Base-by-base conservation (phyloP, 345 rosid species). In the Angophora floribunda region DNA sequence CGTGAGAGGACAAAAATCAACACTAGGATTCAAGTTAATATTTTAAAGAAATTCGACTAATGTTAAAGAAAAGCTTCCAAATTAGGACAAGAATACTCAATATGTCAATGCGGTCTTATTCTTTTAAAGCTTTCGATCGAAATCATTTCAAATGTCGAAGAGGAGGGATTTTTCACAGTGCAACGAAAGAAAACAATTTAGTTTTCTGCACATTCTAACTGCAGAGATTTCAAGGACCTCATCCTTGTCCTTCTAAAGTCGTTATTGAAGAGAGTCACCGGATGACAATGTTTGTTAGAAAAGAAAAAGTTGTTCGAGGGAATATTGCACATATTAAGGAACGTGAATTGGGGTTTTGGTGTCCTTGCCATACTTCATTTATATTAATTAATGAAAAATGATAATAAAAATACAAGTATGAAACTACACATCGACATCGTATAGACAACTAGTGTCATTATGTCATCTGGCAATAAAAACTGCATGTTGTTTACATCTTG, bases 351-450 rank as follows among this genome's bases (percentile, higher is more conserved):
- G 4, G 63, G 63, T 24, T 57, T 57, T 57, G 5, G n/a, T 24
- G n/a, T 0, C 63, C 2, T 22, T 57, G n/a, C n/a, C 1, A 59
- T 57, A 4, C 63, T 9, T 57, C 63, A 22, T 22, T 57, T 0
- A 57, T 22, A 57, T 57, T 57, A 57, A 57, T 57, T 0, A 57
- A 57, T 24, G n/a, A 24, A 57, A 28, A 57, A 57, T 57, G n/a
- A 24, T 12, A 55, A 55, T 55, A 55, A 61, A 61, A 28, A 26
- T 28, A 14, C 15, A 28, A 61, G 0, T 3, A 28, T 6, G 30
- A 1, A 0, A 3, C 1, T 6, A 12, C 4, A 2, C 32, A 61
- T 61, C 0, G 0, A 28, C 12, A 61, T 61, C 16, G 41, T 36
- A 12, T 30, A 61, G 3, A 3, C n/a, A 57, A 22, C 6, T 28